Base-by-base conservation (phyloP, 495 filamentous ascomycete genomes). In the Penicillium malachiteum region DNA sequence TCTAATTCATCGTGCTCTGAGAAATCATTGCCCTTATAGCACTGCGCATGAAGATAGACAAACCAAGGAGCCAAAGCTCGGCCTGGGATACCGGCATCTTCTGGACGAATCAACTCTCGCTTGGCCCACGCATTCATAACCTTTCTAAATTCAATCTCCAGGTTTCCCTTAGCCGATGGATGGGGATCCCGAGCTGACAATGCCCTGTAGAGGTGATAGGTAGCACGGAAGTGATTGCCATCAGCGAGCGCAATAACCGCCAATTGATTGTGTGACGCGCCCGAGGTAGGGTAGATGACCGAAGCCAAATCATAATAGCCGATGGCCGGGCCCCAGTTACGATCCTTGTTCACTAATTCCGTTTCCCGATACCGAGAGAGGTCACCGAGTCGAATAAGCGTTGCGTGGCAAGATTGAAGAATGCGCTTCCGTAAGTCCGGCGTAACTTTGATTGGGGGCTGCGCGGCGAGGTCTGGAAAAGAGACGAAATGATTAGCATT, bases 201-300 rank as follows among this genome's bases (percentile, higher is more conserved):
- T 14, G 91, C 88, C 49, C 92, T 82, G 63, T 96, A 96, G 11
- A 97, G 80, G 70, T 97, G 85, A 64, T 97, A 97, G 0, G 90
- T 87, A 3, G 91, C 85, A 18, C 88, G 81, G 18, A 97, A 79
- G 66, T 96, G 88, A 55, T 91, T 85, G 14, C 75, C 80, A 63
- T 89, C 86, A 46, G 86, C 85, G 39, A 85, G 78, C 31, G 89
- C 86, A 54, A 97, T 87, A 13, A 97, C 88, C 0, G 91, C 92
- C 65, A 90, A 78, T 68, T 97, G 94, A 59, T 98, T 92, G 64
- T 96, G 86, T 38, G 90, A 87, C 30, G 82, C 79, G 31, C 93
- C 93, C 39, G 88, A 89, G 1, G 83, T 75, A 16, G 95, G 92
- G 53, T 87, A 81, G 51, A 97, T 81, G 42, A 85, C 81, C 55